Base-by-base conservation (phyloP, 2,329 filamentous ascomycete species). In the Chaetomium globosum region DNA sequence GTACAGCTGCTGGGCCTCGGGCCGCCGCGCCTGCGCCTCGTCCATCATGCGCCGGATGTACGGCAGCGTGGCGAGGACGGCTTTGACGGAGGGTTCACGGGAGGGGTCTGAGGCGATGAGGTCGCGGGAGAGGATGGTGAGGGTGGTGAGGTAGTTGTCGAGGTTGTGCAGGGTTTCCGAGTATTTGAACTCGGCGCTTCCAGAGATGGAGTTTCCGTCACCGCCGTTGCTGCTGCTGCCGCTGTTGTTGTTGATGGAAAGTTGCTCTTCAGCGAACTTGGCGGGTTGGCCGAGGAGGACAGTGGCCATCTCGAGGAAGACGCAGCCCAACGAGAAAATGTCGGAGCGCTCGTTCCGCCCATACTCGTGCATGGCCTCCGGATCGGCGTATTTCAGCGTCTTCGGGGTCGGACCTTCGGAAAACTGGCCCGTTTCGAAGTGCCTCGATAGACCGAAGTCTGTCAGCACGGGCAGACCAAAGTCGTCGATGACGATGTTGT, bases 291-390 rank as follows among this genome's bases (percentile, higher is more conserved):
- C 71, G 33, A 73, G 67, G 10, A 75, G 66, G 1, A 73, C 70
- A 6, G 72, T 71, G 1, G 68, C 70, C 65, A 75, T 74, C 58
- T 75, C 73, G 3, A 75, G 65, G 46, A 69, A 75, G 4, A 75
- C 73, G 36, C 73, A 74, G 8, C 73, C 73, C 9, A 75, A 68
- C 1, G 71, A 72, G 65, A 73, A 75, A 19, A 75, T 70, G 51
- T 75, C 73, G 1, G 71, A 70, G 13, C 67, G 64, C 33, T 68
- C 68, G 57, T 73, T 69, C 4, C 72, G 69, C n/a, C 54, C 49
- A 9, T 62, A 58, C 33, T 71, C 69, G 2, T 69, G 55, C 23
- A 69, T 65, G 4, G 71, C 68, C 58, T 73, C 72, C 2, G 71
- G 72, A 19, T 68, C 69, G 31, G 71, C 71, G 54, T 74, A 74